Evolutionary conservation across 305 asterid species (phyloP).

Genomic region (Fraxinus sp.): DNA sequence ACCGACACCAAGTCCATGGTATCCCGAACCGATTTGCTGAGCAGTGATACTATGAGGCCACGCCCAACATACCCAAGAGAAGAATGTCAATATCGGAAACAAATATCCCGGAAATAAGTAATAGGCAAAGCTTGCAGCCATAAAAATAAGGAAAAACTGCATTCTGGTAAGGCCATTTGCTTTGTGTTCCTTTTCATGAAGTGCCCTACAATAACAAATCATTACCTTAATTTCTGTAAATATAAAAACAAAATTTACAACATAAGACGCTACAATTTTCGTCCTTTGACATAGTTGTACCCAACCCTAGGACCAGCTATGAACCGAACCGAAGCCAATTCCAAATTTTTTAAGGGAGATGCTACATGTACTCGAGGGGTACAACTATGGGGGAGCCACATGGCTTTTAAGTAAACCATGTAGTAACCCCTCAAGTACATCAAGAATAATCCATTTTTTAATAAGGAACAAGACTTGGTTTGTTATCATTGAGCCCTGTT

Average conservation of each 20-base stretch:
- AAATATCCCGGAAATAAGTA: constrained; percentile 86
- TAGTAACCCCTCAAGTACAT: no score
- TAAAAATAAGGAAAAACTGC: constrained; percentile 73
- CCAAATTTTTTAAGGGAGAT: background rate
- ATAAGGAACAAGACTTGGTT: background rate
- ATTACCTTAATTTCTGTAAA: background rate
- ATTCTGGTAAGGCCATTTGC: constrained; percentile 71
- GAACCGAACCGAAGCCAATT: background rate
- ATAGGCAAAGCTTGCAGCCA: constrained; percentile 69
- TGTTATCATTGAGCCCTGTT: background rate
- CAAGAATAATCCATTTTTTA: no score
- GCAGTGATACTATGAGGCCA: constrained; percentile 90
- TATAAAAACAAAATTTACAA: background rate
- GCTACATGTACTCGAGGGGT: no score
- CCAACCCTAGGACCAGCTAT: background rate
- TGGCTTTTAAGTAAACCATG: no score
- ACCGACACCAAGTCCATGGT: constrained; percentile 91
- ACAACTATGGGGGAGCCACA: no score
- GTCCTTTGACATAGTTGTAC: background rate
- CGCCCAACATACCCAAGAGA: constrained; percentile 96
- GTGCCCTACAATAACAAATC: constrained; percentile 58
- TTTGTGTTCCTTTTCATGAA: constrained; percentile 76
- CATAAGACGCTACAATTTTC: background rate
- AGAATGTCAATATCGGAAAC: constrained; percentile 79
- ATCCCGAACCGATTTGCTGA: constrained; percentile 92